Base-by-base conservation (phyloP, 2,329 filamentous ascomycete genomes). In the Stachybotrys chlorohalonatus region DNA sequence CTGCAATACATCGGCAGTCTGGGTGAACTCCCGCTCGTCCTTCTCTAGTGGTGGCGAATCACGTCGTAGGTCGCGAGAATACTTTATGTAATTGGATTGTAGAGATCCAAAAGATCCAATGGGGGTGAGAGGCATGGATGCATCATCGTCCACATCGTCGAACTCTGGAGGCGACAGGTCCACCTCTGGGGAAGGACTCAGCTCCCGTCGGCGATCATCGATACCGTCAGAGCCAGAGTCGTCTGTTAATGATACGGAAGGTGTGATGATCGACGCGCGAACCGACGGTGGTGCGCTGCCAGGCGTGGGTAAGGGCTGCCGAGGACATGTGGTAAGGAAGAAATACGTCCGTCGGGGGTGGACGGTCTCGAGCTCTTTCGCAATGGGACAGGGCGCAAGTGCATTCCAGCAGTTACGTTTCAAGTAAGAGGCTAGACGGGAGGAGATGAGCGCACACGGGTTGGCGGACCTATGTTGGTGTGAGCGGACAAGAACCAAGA, bases 281-380 rank as follows among this genome's bases (percentile, higher is more conserved):
- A 16, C 8, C 32, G 58, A 56, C 32, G 62, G 54, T 32, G 62
- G 56, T 9, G 60, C 55, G 48, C 64, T 63, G 79, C 60, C 63
- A 46, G 66, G 58, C 54, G 70, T 75, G 2, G 90, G 90, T 17
- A 97, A 83, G 45, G 90, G 84, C 67, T 93, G 90, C 66, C 87
- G 89, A 50, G 89, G 85, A 65, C 81, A 87, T n/a, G 89, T 95
- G 46, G 90, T 95, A 57, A 99, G 82, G 74, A 92, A 97, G 74
- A 95, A 97, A 77, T 96, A 97, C 50, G 95, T 92, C 71, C 94
- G 90, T 67, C 93, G 88, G 17, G 94, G 94, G 68, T 97, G 93
- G 47, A 93, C 87, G 47, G 89, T 86, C 68, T 96, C 90, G 54
- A 96, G 83, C 72, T 96, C 90, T 74, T 97, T 97, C 52, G 89